A percentile compares a stretch with the other conserved stretches of the same genome.
Evolutionary conservation across 129 eudicot genomes (phyloP).

Genomic region (Flaveria brownii): DNA sequence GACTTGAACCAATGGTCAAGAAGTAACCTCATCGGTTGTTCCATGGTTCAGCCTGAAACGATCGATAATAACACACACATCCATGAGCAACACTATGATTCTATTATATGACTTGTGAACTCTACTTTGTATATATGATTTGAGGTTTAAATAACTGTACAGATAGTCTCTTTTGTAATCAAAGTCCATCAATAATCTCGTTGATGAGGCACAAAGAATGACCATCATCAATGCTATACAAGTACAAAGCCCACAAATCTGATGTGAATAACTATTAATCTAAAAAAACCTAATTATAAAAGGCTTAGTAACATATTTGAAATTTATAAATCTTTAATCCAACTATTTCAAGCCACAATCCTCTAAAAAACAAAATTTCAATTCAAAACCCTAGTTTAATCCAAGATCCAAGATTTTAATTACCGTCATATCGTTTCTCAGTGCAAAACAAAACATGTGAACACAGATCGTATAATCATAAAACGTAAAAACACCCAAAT

Average conservation of each 20-base stretch:
- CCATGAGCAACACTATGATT: background rate
- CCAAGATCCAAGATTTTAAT: background rate
- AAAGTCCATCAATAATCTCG: background rate
- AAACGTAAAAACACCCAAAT: background rate
- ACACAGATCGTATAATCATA: slow-evolving; percentile 4
- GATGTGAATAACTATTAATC: background rate
- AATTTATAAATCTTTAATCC: background rate
- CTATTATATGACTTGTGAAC: background rate
- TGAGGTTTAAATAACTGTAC: background rate
- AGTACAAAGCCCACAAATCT: background rate
- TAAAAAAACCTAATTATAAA: background rate
- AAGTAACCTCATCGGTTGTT: slow-evolving; percentile 33
- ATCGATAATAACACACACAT: slow-evolving; percentile 1
- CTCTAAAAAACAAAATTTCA: background rate
- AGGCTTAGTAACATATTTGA: background rate
- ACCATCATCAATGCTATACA: background rate
- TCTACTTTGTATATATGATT: background rate
- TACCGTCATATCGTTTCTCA: background rate
- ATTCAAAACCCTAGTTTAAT: slow-evolving; percentile 4
- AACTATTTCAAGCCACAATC: background rate
- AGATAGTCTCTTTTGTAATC: slow-evolving; percentile 3
- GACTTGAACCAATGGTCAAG: slow-evolving; percentile 33
- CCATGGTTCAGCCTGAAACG: slow-evolving; percentile 39
- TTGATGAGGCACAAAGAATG: background rate
- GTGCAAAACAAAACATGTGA: background rate